These are phyloP conservation scores for Neltuma alba DNA, from an alignment of 306 rosid species.

Conservation along the genomic window DNA sequence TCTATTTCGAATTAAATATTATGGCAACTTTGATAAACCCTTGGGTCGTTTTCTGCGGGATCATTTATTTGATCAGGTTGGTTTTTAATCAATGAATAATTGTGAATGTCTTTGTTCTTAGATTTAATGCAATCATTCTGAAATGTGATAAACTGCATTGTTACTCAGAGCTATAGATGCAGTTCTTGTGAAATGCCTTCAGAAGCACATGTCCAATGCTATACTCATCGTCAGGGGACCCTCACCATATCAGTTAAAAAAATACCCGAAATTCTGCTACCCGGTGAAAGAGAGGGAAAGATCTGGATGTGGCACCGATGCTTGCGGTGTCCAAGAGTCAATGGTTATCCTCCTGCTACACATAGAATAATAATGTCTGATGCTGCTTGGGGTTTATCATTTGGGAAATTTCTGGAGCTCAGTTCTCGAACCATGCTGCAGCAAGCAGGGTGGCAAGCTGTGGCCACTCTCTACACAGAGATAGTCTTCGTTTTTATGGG, in stretches of 20 bases:
- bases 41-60: conserved; percentile 88
- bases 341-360: conserved; percentile 97
- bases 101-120: conserved; percentile 14
- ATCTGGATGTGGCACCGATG: conserved; percentile 99
- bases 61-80: conserved; percentile 95
- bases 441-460: conserved; percentile 99
- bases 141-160: conserved; percentile 29
- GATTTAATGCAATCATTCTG: conserved; percentile 26
- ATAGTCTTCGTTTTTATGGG: conserved; percentile 99
- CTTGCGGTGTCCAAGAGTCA: conserved; percentile 83
- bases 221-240: conserved; percentile 96
- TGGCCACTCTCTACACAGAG: conserved; percentile 98
- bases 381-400: conserved; percentile 99
- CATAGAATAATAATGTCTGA: conserved; percentile 93
- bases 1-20: conserved; percentile 92
- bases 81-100: conserved; percentile 29
- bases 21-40: conserved; percentile 94
- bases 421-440: conserved; percentile 98
- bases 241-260: conserved; percentile 95
- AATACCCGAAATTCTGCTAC: conserved; percentile 69
- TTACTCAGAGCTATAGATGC: conserved; percentile 76
- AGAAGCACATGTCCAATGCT: conserved; percentile 96
- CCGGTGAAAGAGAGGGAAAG: conserved; percentile 94
- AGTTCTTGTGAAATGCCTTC: conserved; percentile 90
- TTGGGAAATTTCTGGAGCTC: conserved; percentile 99